Base-by-base conservation (phyloP, 768 basidiomycete genomes). In the Gymnopilus junonius region DNA sequence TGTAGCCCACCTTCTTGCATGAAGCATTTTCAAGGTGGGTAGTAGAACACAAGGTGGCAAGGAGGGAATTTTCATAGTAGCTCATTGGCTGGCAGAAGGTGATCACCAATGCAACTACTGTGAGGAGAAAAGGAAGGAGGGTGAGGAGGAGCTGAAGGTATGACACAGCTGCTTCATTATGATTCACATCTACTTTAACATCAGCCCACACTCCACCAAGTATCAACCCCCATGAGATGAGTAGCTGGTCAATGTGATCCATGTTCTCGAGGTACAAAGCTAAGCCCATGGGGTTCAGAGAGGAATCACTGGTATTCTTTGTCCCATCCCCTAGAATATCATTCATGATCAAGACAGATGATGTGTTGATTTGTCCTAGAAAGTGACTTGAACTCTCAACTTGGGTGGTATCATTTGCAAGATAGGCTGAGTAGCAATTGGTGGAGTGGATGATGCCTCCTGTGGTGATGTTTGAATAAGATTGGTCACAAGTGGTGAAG, bases 311-410 rank as follows among this genome's bases (percentile, higher is more conserved):
- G 17, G 39, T 69, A 20, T 53, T 46, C 15, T 54, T 54, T 21
- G 58, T 69, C 25, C 68, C 66, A 34, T 69, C 70, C 8, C 68
- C 70, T 8, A 71, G 45, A 31, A 67, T 51, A 29, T 65, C 60
- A 4, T 14, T 62, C 31, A 67, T 37, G 20, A 69, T 63, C 21
- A 62, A 31, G 20, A 67, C 55, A 20, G 68, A 48, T 15, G 70
- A 69, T 0, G 64, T 60, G 55, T 71, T 68, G 8, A 69, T 14
- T 37, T 63, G 66, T 14, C 68, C 68, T 8, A 67, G 42, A 35
- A 64, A 71, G 4, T 39, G 37, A 56, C 62, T 35, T n/a, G 34
- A 8, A 23, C 25, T 15, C 23, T 61, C 25, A 45, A 40, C 17
- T 50, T 61, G 48, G 34, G 35, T 31, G 45, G 50, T 64, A 3